These are phyloP conservation scores for Saturnispora quitensis DNA, from an alignment of 805 yeast genomes.

Conservation along the genomic window DNA sequence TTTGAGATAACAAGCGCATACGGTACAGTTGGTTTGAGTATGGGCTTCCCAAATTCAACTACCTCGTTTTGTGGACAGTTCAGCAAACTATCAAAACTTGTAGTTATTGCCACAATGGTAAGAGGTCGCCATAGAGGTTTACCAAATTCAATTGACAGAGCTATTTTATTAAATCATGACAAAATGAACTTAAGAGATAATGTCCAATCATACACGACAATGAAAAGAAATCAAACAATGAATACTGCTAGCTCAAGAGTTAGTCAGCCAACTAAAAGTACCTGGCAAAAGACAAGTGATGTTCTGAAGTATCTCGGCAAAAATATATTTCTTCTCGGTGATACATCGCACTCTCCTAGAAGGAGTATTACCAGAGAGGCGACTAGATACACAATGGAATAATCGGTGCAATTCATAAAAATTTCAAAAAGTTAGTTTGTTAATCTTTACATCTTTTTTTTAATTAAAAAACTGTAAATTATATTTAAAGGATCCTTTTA, in stretches of 20 bases:
- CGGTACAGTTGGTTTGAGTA: constrained; percentile 90
- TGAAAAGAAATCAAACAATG: constrained; percentile 23
- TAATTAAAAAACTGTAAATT: neutral
- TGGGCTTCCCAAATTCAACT: constrained; percentile 65
- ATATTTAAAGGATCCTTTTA: neutral
- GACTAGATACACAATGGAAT: neutral
- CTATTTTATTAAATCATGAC: constrained; percentile 75
- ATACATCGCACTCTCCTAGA: neutral
- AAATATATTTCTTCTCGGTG: constrained; percentile 4
- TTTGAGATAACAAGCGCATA: constrained; percentile 93
- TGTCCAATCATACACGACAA: constrained; percentile 42
- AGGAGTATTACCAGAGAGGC: constrained; percentile 6
- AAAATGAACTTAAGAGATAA: constrained; percentile 53
- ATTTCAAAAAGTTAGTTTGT: neutral
- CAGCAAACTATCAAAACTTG: constrained; percentile 64
- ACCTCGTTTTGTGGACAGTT: constrained; percentile 72
- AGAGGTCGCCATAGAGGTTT: constrained; percentile 96
- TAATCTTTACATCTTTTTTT: neutral
- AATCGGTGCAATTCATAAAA: neutral
- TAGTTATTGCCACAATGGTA: constrained; percentile 81
- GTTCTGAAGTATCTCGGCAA: constrained; percentile 1
- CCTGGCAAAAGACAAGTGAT: constrained; percentile 2
- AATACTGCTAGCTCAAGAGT: neutral
- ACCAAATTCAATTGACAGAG: constrained; percentile 89
- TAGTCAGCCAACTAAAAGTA: neutral